Evolutionary conservation across 179 eudicot species (phyloP).

Genomic region (Patellifolia procumbens): DNA sequence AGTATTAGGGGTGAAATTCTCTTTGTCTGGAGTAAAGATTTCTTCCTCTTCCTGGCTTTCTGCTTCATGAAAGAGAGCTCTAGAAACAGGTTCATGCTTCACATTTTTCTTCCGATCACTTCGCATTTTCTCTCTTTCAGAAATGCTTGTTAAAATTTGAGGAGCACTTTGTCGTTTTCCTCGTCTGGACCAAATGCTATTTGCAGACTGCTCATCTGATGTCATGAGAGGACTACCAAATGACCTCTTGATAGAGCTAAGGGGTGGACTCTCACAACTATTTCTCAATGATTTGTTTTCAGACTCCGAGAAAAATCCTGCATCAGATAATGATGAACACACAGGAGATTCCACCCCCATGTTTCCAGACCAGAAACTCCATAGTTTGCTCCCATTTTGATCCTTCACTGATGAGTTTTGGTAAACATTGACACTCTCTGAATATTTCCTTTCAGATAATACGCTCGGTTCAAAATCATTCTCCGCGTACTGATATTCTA

Average conservation of each 20-base stretch:
- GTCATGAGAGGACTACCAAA: slow-evolving; percentile 28
- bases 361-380: slow-evolving; percentile 42
- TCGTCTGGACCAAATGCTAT: slow-evolving; percentile 59
- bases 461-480: slow-evolving; percentile 8
- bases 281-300: slow-evolving; percentile 21
- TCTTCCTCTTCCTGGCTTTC: slow-evolving; percentile 47
- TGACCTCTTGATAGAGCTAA: slow-evolving; percentile 25
- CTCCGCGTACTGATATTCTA: slow-evolving; percentile 13
- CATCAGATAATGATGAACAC: slow-evolving; percentile 34
- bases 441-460: slow-evolving; percentile 24
- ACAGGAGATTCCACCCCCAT: slow-evolving; percentile 35
- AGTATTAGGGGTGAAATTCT: slow-evolving; percentile 58
- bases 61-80: slow-evolving; percentile 33
- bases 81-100: slow-evolving; percentile 33
- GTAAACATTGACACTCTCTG: slow-evolving; percentile 2
- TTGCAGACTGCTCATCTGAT: slow-evolving; percentile 31
- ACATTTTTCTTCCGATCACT: slow-evolving; percentile 24
- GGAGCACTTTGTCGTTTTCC: slow-evolving; percentile 48
- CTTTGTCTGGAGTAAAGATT: slow-evolving; percentile 68
- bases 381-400: slow-evolving; percentile 16
- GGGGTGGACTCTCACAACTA: slow-evolving; percentile 26
- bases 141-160: slow-evolving; percentile 40
- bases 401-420: slow-evolving; percentile 14
- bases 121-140: slow-evolving; percentile 30
- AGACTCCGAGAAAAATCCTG: slow-evolving; percentile 28